Evolutionary conservation across 2,329 filamentous ascomycete species (phyloP).

Genomic region (Samsoniella hepiali): DNA sequence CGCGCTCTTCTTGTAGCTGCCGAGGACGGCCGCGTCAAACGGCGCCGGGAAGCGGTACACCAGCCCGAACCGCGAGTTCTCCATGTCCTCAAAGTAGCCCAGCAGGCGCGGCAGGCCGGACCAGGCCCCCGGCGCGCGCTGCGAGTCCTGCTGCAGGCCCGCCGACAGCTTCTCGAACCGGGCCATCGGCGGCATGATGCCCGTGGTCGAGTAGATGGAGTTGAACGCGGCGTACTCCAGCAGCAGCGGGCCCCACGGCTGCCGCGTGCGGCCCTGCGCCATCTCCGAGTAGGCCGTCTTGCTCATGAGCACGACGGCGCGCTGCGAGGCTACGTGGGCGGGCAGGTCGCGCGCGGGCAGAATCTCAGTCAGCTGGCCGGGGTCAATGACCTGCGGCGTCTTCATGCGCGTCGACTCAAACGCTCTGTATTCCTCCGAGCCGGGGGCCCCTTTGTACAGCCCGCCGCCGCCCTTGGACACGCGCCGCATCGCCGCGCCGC

Average conservation of each 20-base stretch:
- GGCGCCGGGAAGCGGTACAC: slow-evolving; percentile 70
- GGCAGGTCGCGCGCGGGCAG: slow-evolving; percentile 38
- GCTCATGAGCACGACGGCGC: slow-evolving; percentile 49
- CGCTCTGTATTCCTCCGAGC: slow-evolving; percentile 45
- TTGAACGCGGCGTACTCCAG: slow-evolving; percentile 69
- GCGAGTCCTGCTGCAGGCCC: slow-evolving; percentile 53
- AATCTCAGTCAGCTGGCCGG: slow-evolving; percentile 49
- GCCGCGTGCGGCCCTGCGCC: slow-evolving; percentile 39
- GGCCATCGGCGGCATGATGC: slow-evolving; percentile 62
- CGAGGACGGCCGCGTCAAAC: slow-evolving; percentile 57
- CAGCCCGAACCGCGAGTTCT: slow-evolving; percentile 66
- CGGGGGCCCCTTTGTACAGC: slow-evolving; percentile 33
- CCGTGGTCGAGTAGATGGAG: slow-evolving; percentile 58
- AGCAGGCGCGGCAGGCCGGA: slow-evolving; percentile 60
- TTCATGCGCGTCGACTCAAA: slow-evolving; percentile 61
- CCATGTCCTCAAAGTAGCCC: slow-evolving; percentile 72
- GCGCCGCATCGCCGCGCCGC: slow-evolving; percentile 38
- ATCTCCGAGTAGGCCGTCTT: slow-evolving; percentile 51
- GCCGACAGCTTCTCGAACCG: slow-evolving; percentile 61
- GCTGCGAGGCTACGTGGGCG: slow-evolving; percentile 30
- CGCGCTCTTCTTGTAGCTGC: slow-evolving; percentile 48
- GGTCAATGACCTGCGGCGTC: slow-evolving; percentile 59
- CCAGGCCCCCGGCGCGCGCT: slow-evolving; percentile 52
- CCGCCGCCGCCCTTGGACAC: slow-evolving; percentile 29
- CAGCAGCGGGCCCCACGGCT: slow-evolving; percentile 56